Conservation (phyloP, 768 basidiomycete genomes). For the Suillus lakei region DNA sequence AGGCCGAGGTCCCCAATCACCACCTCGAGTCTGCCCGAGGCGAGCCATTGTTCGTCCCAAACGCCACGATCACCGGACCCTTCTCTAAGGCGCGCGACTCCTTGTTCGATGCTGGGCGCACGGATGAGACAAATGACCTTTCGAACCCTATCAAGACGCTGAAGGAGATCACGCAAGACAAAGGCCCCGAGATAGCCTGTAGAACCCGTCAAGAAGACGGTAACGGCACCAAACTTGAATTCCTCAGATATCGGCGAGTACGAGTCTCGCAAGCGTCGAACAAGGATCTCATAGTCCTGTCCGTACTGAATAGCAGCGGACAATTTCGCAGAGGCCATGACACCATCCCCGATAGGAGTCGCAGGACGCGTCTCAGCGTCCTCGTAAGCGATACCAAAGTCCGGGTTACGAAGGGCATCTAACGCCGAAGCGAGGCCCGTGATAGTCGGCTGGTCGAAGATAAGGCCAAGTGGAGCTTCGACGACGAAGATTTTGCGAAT, state of each 20-base stretch:
- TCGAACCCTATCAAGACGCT: constrained; percentile 59
- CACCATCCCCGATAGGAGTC: constrained; percentile 20
- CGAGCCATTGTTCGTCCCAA: constrained; percentile 88
- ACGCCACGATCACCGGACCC: constrained; percentile 78
- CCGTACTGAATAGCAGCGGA: constrained; percentile 63
- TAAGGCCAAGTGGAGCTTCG: constrained; percentile 87
- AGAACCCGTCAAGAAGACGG: constrained; percentile 94
- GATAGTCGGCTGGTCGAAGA: constrained; percentile 92
- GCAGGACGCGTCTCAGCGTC: constrained; percentile 24
- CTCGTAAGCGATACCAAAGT: constrained; percentile 70
- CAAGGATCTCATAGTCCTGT: constrained; percentile 71
- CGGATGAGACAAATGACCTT: constrained; percentile 96
- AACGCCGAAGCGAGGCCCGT: constrained; percentile 74
- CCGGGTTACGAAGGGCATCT: constrained; percentile 74
- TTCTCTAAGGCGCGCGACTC: constrained; percentile 69
- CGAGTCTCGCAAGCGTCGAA: constrained; percentile 57
- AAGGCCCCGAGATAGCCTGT: constrained; percentile 98
- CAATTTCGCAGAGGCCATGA: constrained; percentile 25
- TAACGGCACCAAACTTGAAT: constrained; percentile 57
- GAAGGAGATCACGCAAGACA: constrained; percentile 80
- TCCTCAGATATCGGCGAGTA: constrained; percentile 69
- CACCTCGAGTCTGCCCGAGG: constrained; percentile 69
- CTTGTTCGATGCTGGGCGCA: constrained; percentile 64
- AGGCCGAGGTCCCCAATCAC: constrained; percentile 84
- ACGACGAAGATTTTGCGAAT: constrained; percentile 91